Conservation (phyloP, 306 rosid genomes). For the Rubus parviflorus region DNA sequence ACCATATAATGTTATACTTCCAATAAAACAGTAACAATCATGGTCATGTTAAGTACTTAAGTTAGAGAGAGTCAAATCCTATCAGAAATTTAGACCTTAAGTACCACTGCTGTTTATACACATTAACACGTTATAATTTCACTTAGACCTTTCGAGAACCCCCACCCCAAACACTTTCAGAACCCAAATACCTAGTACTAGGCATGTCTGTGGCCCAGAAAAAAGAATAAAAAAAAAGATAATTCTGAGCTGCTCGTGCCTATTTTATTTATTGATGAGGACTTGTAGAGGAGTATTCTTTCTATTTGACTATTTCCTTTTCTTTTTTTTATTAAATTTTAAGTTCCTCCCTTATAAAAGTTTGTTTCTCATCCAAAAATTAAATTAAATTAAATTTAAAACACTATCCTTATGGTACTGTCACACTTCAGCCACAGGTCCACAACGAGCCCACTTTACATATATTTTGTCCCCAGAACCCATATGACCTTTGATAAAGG, state of each 20-base stretch:
- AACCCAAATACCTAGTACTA: not conserved
- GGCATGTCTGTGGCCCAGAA: not conserved
- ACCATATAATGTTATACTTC: not conserved
- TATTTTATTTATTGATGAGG: not conserved
- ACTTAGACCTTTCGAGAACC: not conserved
- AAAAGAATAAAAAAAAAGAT: not conserved
- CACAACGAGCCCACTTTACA: not conserved
- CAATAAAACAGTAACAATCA: not conserved
- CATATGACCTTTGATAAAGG: not conserved
- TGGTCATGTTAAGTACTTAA: not conserved
- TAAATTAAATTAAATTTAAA: not conserved
- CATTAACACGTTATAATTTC: not conserved
- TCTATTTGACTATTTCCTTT: not conserved
- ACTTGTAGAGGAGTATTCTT: not conserved
- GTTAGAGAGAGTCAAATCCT: not conserved
- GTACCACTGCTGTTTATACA: not conserved
- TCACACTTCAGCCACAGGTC: not conserved
- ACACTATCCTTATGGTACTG: not conserved
- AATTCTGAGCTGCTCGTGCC: not conserved
- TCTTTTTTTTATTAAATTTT: not conserved
- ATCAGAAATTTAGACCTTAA: not conserved
- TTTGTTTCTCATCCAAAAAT: not conserved
- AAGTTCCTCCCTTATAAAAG: not conserved
- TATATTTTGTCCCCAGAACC: not conserved
- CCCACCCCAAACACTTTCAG: not conserved